Evolutionary conservation across 2,329 filamentous ascomycete species (phyloP).

Genomic region (Epicoccum nigrum): DNA sequence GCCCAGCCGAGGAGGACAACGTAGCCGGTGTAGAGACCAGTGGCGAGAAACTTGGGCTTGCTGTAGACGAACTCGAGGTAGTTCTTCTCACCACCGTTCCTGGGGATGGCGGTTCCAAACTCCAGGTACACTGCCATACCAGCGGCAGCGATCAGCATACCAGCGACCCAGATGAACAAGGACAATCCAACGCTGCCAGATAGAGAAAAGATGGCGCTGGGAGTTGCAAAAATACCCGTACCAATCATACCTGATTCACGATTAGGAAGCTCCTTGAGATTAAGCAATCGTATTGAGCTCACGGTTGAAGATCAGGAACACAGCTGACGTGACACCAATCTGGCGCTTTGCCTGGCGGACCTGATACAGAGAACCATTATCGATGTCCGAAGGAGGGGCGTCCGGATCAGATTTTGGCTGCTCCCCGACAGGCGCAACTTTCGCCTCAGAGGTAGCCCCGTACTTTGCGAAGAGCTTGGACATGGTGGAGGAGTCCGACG

Average conservation of each 20-base stretch:
- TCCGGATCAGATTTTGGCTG: slow-evolving; percentile 14
- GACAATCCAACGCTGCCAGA: slow-evolving; percentile 67
- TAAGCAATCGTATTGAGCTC: background rate
- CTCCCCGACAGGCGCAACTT: slow-evolving; percentile 7
- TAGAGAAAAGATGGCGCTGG: slow-evolving; percentile 62
- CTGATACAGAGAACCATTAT: slow-evolving; percentile 32
- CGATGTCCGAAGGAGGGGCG: slow-evolving; percentile 21
- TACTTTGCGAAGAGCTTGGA: slow-evolving; percentile 24
- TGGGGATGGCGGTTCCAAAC: slow-evolving; percentile 68
- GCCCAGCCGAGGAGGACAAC: slow-evolving; percentile 68
- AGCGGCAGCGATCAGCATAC: slow-evolving; percentile 66
- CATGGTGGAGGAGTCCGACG: slow-evolving; percentile 20
- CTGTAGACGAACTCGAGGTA: slow-evolving; percentile 70
- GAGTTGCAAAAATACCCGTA: slow-evolving; percentile 71
- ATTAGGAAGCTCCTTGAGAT: slow-evolving; percentile 44
- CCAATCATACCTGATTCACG: slow-evolving; percentile 69
- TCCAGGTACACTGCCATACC: slow-evolving; percentile 71
- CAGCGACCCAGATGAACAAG: slow-evolving; percentile 67
- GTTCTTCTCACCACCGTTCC: slow-evolving; percentile 69
- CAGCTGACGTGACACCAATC: slow-evolving; percentile 35
- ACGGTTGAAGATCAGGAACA: slow-evolving; percentile 59
- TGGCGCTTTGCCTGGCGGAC: slow-evolving; percentile 38
- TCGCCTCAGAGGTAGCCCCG: slow-evolving; percentile 13
- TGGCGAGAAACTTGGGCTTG: slow-evolving; percentile 65
- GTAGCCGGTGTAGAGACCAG: slow-evolving; percentile 65